Evolutionary conservation across 2,329 filamentous ascomycete species (phyloP), one percentile per base, ranked within the genome.

Genomic region (Ambrosiella cleistominuta): DNA sequence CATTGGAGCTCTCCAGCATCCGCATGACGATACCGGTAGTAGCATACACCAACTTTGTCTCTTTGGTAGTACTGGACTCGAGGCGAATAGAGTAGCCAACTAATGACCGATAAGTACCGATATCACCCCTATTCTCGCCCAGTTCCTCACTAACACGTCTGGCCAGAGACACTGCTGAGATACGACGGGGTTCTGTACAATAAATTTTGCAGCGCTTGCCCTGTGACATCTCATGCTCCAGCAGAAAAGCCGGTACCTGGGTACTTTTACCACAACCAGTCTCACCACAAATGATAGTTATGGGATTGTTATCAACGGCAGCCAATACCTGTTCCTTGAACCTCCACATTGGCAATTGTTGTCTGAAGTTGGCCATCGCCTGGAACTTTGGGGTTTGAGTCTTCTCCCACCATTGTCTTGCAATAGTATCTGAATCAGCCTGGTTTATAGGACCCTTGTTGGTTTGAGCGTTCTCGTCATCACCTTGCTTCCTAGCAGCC

Each of bases 221-320:
- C 62, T 84, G 79, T 2, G 81, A 79, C 54, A 98, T 77, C 66
- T 96, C 85, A 65, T 95, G 81, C 68, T 98, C 93, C 7, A 98
- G 74, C 57, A 98, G 80, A 66, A 94, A 97, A 0, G 90, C 84
- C 4, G 93, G 93, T n/a, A 96, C 85, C 66, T 98, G 93, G 0
- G 93, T 98, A 69, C 89, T 96, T 74, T 98, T 98, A 63, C 93
- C 93, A 68, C 83, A 96, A 64, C 93, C 93, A 2, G 93, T 98
- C 71, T 98, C 93, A 67, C 93, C 93, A 67, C 91, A 97, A 37
- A 98, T 80, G 61, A 98, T 96, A 8, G 93, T 83, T 8, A 95
- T 85, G 65, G 93, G 90, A 63, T 95, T 79, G 19, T 79, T 75
- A 52, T 88, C 83, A 37, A 98, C 83, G 1, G 86, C 80, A 35